Conservation (phyloP, 176 grass and related monocot genomes). For the Poa annua region DNA sequence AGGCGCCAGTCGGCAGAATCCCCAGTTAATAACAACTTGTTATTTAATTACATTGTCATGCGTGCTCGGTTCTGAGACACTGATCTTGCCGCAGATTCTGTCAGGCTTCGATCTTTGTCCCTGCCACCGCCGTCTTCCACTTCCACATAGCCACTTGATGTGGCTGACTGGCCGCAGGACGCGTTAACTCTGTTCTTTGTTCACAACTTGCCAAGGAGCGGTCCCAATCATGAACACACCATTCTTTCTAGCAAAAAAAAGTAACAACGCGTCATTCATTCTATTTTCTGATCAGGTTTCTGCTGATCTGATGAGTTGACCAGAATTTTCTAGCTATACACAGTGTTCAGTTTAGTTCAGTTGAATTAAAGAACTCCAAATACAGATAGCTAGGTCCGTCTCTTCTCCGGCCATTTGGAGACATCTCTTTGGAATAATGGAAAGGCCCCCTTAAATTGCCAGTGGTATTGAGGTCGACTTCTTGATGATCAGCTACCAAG, state of each 20-base stretch:
- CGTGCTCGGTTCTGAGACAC: too few relatives aligned
- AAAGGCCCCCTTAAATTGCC: neutral
- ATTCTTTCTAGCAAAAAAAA: neutral
- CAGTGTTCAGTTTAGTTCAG: neutral
- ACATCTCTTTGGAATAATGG: neutral
- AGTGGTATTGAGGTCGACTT: neutral
- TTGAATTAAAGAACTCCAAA: neutral
- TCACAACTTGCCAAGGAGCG: neutral
- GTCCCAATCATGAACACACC: neutral
- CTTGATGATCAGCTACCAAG: neutral
- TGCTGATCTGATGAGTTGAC: neutral
- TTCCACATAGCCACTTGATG: neutral
- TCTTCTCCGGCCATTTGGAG: slow-evolving; percentile 14
- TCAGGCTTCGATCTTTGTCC: too few relatives aligned
- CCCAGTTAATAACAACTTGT: too few relatives aligned
- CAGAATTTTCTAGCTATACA: neutral
- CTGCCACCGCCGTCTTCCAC: neutral
- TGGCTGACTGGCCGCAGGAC: neutral
- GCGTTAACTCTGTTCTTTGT: neutral
- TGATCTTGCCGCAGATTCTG: too few relatives aligned
- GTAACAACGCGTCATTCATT: neutral
- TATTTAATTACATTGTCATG: too few relatives aligned
- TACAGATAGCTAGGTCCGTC: neutral
- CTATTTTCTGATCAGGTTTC: neutral
- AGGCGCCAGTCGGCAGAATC: too few relatives aligned